Conservation (phyloP, 2,329 filamentous ascomycete species). For the Neofusicoccum laricinum region DNA sequence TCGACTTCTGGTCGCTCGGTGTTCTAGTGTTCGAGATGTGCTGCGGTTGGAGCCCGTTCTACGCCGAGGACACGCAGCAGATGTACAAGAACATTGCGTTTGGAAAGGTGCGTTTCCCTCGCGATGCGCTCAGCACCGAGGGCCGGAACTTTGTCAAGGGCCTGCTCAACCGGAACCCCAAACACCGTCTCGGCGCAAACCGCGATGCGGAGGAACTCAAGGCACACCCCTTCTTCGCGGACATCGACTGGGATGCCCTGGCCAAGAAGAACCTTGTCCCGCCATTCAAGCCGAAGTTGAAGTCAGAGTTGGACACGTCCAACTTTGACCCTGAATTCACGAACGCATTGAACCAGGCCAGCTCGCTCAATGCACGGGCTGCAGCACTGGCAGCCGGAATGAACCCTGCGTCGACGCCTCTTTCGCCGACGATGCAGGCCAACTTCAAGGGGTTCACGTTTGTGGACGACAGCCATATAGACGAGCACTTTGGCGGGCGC, state of each 20-base stretch:
- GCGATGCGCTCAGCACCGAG: slow-evolving; percentile 90
- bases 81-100: slow-evolving; percentile 99
- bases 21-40: slow-evolving; percentile 99
- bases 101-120: slow-evolving; percentile 93
- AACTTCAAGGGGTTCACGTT: slow-evolving; percentile 99
- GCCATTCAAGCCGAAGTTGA: slow-evolving; percentile 96
- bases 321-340: slow-evolving; percentile 99
- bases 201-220: slow-evolving; percentile 93
- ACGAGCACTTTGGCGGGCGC: slow-evolving; percentile 65
- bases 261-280: slow-evolving; percentile 89
- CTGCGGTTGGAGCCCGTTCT: slow-evolving; percentile 98
- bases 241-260: slow-evolving; percentile 88
- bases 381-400: slow-evolving; percentile 77
- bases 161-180: slow-evolving; percentile 92
- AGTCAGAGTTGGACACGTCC: slow-evolving; percentile 91
- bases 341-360: slow-evolving; percentile 76
- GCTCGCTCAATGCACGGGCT: slow-evolving; percentile 86
- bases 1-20: slow-evolving; percentile 98
- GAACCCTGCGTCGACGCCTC: slow-evolving; percentile 82
- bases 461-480: slow-evolving; percentile 94
- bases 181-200: slow-evolving; percentile 86
- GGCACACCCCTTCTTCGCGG: slow-evolving; percentile 88
- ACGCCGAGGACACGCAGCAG: slow-evolving; percentile 97
- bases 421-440: slow-evolving; percentile 93
- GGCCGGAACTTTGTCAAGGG: slow-evolving; percentile 98